phyloP scores from a whole-genome alignment of 2,329 filamentous ascomycete genomes.

The Plectosphaerella sp. region DNA sequence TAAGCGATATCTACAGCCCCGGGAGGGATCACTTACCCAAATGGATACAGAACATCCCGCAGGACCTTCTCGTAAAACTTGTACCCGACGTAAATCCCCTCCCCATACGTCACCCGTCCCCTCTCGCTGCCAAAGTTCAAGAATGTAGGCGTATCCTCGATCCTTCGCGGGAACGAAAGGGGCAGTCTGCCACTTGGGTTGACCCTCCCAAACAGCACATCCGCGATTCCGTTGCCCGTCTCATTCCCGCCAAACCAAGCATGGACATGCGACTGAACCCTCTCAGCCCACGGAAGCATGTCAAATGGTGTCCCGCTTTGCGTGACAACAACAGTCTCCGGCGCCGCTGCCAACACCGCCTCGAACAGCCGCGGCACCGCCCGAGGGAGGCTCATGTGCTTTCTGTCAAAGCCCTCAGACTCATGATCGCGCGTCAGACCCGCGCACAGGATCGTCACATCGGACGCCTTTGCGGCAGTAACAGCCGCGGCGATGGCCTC shows the following conservation, averaged over 20 bases:
- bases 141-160: constrained; percentile 63
- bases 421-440: constrained; percentile 43
- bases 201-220: constrained; percentile 18
- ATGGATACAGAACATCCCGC: constrained; percentile 54
- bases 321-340: neutral
- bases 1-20: neutral
- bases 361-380: neutral
- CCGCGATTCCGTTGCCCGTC: constrained; percentile 17
- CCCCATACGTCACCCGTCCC: constrained; percentile 46
- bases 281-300: neutral
- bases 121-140: constrained; percentile 48
- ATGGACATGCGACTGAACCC: constrained; percentile 5
- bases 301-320: neutral
- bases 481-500: constrained; percentile 63
- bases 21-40: constrained; percentile 34
- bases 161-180: constrained; percentile 47
- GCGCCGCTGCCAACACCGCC: neutral
- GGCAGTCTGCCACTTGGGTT: constrained; percentile 9
- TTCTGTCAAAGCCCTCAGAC: neutral
- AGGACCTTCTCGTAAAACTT: constrained; percentile 56
- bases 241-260: constrained; percentile 22
- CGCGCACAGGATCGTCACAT: constrained; percentile 70
- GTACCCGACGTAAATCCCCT: constrained; percentile 70
- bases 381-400: neutral
- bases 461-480: constrained; percentile 62